These are phyloP conservation scores for Ajuga reptans DNA, from an alignment of 305 asterid genomes.

Conservation along the genomic window DNA sequence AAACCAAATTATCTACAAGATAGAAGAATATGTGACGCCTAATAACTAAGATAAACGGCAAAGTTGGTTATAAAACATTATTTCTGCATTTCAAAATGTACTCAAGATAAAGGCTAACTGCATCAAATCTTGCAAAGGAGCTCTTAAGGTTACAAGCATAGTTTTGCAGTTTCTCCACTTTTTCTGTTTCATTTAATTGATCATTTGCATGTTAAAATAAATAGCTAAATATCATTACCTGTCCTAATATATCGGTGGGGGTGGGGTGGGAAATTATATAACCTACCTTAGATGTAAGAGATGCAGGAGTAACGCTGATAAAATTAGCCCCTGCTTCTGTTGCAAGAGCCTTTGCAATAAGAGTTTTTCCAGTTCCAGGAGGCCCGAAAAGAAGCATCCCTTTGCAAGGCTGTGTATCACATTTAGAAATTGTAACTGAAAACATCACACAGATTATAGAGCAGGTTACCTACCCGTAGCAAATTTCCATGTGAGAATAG, in stretches of 20 bases:
- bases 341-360: slow-evolving; percentile 93
- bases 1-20: slow-evolving; percentile 14
- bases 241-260: too few relatives aligned
- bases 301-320: slow-evolving; percentile 88
- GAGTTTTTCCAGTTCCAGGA: slow-evolving; percentile 99
- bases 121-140: background rate
- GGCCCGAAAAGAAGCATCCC: slow-evolving; percentile 96
- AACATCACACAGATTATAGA: too few relatives aligned
- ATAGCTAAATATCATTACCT: background rate
- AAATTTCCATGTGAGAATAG: slow-evolving; percentile 89
- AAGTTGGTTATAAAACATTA: background rate
- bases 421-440: too few relatives aligned
- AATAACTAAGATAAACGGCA: background rate
- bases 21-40: slow-evolving; percentile 1
- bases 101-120: too few relatives aligned
- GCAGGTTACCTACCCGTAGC: slow-evolving; percentile 49
- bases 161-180: too few relatives aligned
- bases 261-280: background rate
- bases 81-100: background rate
- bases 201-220: background rate
- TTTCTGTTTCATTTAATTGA: too few relatives aligned
- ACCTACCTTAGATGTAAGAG: slow-evolving; percentile 86
- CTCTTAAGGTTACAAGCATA: too few relatives aligned
- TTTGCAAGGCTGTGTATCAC: slow-evolving; percentile 76
- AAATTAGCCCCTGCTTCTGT: slow-evolving; percentile 98